These are phyloP conservation scores for Stephanodiscus minutulus DNA, from an alignment of 108 stramenopile species.

Conservation along the genomic window DNA sequence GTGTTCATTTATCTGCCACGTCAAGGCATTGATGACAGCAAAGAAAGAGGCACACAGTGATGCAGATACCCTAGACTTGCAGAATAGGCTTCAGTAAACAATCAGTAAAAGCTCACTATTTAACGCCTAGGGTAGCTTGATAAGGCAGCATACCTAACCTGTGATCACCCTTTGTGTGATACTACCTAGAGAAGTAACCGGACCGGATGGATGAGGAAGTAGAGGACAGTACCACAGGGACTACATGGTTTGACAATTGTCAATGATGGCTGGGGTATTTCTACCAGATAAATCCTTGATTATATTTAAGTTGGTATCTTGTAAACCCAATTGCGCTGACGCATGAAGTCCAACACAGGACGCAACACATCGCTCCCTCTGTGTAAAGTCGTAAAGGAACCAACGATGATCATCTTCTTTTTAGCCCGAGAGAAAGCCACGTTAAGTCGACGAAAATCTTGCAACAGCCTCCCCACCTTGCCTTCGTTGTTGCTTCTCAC, in stretches of 20 bases:
- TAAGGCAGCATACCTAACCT: no score
- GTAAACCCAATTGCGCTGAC: constrained; percentile 35
- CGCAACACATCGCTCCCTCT: constrained; percentile 66
- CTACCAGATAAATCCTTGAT: no score
- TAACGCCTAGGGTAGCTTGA: no score
- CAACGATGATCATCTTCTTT: constrained; percentile 85
- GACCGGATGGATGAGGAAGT: constrained; percentile 62
- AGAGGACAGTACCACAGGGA: constrained; percentile 91
- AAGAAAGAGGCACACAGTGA: no score
- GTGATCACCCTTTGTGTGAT: background rate
- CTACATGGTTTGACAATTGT: no score
- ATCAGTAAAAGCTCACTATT: no score
- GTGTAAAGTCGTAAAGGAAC: constrained; percentile 70
- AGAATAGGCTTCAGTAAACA: no score
- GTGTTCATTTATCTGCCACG: no score
- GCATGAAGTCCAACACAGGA: constrained; percentile 64
- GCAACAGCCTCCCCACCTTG: constrained; percentile 70
- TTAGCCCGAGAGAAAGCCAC: constrained; percentile 92
- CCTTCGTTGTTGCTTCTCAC: constrained; percentile 80
- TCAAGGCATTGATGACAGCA: no score
- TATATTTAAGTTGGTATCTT: constrained; percentile 8
- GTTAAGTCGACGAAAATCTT: constrained; percentile 84
- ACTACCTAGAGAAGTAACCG: background rate
- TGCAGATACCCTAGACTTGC: background rate
- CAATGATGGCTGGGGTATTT: no score